phyloP scores from a whole-genome alignment of 2,329 filamentous ascomycete species.

The Phaeosphaeria sp. region DNA sequence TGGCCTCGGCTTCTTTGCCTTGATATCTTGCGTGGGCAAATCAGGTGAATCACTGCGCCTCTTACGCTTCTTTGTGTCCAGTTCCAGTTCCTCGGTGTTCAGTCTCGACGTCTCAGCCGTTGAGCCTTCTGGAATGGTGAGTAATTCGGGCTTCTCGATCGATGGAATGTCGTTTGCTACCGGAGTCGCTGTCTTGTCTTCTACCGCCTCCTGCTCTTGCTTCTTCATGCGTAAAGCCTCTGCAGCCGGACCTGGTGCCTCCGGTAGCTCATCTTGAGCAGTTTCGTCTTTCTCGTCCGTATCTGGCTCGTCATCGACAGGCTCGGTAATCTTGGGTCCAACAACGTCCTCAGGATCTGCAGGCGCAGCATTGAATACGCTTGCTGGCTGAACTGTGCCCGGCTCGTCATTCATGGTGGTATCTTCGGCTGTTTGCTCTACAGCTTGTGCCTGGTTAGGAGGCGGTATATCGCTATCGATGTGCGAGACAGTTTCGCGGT shows the following conservation, averaged over 20 bases:
- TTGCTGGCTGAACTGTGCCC: conserved; percentile 20
- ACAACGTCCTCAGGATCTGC: conserved; percentile 24
- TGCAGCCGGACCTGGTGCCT: conserved; percentile 31
- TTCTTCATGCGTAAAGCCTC: conserved; percentile 24
- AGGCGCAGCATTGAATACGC: conserved; percentile 21
- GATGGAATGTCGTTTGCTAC: conserved; percentile 36
- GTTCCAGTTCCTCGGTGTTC: conserved; percentile 46
- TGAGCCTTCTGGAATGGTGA: conserved; percentile 32
- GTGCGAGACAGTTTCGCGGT: conserved; percentile 29
- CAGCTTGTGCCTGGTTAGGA: conserved; percentile 17
- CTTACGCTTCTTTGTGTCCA: conserved; percentile 51
- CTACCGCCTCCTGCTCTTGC: conserved; percentile 8
- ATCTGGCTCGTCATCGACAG: conserved; percentile 18
- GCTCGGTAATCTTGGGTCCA: conserved; percentile 25
- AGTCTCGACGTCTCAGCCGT: conserved; percentile 42
- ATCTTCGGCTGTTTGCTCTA: conserved; percentile 22
- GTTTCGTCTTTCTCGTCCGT: conserved; percentile 6
- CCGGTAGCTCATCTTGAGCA: conserved; percentile 19
- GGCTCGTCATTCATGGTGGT: conserved; percentile 22
- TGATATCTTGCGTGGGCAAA: conserved; percentile 43
- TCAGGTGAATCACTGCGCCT: conserved; percentile 50
- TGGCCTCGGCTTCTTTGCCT: conserved; percentile 53
- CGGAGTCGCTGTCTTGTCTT: conserved; percentile 27
- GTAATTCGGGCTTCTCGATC: conserved; percentile 39
- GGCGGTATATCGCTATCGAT: conserved; percentile 27